These are phyloP conservation scores for Fusarium pininemorale DNA, from an alignment of 2,329 filamentous ascomycete species.

Conservation along the genomic window DNA sequence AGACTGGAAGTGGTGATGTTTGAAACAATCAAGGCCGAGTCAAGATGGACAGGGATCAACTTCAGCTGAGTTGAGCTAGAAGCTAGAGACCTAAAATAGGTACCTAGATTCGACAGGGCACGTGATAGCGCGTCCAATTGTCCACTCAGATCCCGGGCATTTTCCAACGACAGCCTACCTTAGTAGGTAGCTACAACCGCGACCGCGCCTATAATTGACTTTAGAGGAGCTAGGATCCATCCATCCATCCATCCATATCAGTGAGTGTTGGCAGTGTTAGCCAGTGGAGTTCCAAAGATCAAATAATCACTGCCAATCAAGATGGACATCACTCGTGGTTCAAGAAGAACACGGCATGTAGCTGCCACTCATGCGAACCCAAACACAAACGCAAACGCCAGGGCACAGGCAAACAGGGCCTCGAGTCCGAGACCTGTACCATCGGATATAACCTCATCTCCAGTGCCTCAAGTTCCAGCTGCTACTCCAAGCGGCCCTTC, in stretches of 20 bases:
- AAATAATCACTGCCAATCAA: background rate
- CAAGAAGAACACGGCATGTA: constrained; percentile 35
- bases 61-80: background rate
- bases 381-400: constrained; percentile 17
- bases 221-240: background rate
- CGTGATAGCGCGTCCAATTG: constrained; percentile 26
- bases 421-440: constrained; percentile 21
- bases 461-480: constrained; percentile 10
- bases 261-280: background rate
- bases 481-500: constrained; percentile 24
- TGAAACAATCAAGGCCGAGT: constrained; percentile 5
- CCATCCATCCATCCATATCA: background rate
- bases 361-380: constrained; percentile 19
- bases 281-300: background rate
- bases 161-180: background rate
- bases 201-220: constrained; percentile 27
- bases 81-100: background rate
- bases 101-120: background rate
- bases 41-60: background rate
- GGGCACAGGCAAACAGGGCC: constrained; percentile 1
- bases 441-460: constrained; percentile 26
- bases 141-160: constrained; percentile 13
- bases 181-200: background rate
- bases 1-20: background rate
- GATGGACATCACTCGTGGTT: constrained; percentile 35